Conservation (phyloP, 2,329 filamentous ascomycete species). For the Epichloe gansuensis region DNA sequence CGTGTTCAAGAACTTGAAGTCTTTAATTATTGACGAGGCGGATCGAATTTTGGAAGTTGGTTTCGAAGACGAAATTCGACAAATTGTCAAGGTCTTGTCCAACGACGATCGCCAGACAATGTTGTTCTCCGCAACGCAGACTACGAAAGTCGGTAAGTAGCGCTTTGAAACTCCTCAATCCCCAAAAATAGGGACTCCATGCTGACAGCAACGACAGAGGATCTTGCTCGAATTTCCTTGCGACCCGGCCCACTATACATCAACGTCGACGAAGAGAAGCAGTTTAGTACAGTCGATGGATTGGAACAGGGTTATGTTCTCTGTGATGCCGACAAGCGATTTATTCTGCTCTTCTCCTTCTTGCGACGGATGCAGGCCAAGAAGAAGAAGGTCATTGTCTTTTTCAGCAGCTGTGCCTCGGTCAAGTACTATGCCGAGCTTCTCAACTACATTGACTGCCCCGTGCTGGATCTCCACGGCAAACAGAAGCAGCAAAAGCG, state of each 20-base stretch:
- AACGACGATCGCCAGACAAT: conserved; percentile 83
- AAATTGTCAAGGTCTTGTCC: conserved; percentile 89
- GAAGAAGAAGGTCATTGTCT: conserved; percentile 96
- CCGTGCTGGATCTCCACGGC: conserved; percentile 74
- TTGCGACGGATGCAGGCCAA: conserved; percentile 64
- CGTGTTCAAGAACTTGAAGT: conserved; percentile 82
- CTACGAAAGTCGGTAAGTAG: conserved; percentile 64
- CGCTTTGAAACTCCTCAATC: background rate
- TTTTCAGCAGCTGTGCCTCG: conserved; percentile 84
- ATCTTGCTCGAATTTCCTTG: conserved; percentile 86
- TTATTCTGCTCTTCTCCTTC: conserved; percentile 88
- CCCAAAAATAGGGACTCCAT: background rate
- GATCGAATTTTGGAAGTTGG: conserved; percentile 94
- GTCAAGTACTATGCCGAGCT: conserved; percentile 95
- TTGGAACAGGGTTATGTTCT: conserved; percentile 93
- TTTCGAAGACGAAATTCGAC: conserved; percentile 96
- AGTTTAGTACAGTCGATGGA: conserved; percentile 84
- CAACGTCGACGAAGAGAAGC: conserved; percentile 84
- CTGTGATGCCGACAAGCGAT: conserved; percentile 87
- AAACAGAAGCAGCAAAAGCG: conserved; percentile 99
- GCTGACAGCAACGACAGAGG: conserved; percentile 39
- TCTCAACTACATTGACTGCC: conserved; percentile 93
- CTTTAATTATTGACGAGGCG: conserved; percentile 89
- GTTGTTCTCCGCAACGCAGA: conserved; percentile 98
- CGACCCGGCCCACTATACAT: conserved; percentile 87